phyloP scores from a whole-genome alignment of 768 basidiomycete species.

The Hypholoma sublateritium region DNA sequence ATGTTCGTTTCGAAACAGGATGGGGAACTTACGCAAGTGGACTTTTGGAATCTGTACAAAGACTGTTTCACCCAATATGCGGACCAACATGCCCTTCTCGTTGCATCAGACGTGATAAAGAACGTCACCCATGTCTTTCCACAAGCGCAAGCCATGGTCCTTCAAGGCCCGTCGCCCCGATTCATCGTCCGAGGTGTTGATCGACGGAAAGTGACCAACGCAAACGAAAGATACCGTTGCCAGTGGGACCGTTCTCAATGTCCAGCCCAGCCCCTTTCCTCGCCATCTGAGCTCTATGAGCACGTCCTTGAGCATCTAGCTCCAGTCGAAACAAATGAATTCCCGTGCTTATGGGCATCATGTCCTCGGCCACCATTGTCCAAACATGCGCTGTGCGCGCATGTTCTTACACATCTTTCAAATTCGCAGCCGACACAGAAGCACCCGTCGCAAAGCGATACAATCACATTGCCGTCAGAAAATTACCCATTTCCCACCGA shows the following conservation, averaged over 20 bases:
- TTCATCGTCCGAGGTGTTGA: constrained; percentile 91
- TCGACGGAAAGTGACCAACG: constrained; percentile 56
- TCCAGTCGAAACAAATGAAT: constrained; percentile 41
- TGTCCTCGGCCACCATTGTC: constrained; percentile 52
- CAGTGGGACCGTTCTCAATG: constrained; percentile 73
- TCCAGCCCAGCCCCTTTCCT: constrained; percentile 40
- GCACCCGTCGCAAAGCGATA: constrained; percentile 72
- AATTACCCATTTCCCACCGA: constrained; percentile 54
- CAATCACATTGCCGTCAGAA: constrained; percentile 62
- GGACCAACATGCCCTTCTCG: constrained; percentile 61
- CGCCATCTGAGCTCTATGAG: constrained; percentile 68
- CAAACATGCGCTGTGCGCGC: constrained; percentile 56
- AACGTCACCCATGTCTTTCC: constrained; percentile 86
- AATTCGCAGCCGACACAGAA: constrained; percentile 51
- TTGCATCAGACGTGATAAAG: constrained; percentile 94
- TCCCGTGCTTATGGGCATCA: constrained; percentile 70
- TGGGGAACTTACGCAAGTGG: constrained; percentile 88
- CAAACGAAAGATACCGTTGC: constrained; percentile 70
- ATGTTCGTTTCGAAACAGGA: constrained; percentile 79
- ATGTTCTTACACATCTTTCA: constrained; percentile 78
- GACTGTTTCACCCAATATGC: constrained; percentile 69
- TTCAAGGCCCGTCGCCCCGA: constrained; percentile 65
- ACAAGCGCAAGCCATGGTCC: constrained; percentile 84
- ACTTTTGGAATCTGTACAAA: constrained; percentile 94
- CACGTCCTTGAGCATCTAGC: constrained; percentile 64